Evolutionary conservation across 768 basidiomycete species (phyloP).

Genomic region (Russula griseocarnosa): DNA sequence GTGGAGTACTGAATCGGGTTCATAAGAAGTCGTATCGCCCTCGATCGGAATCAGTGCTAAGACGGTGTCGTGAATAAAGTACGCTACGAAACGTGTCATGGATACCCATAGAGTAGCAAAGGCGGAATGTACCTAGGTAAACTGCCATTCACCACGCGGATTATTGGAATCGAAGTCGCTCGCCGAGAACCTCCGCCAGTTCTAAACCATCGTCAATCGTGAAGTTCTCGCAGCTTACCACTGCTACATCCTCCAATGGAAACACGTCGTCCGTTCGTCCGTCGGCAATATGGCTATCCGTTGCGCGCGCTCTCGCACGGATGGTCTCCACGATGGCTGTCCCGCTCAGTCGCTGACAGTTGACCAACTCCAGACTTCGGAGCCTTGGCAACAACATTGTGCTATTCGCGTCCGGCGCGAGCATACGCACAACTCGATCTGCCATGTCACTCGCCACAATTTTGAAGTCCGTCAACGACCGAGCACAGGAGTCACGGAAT

Average conservation of each 20-base stretch:
- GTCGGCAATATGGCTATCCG: slow-evolving; percentile 33
- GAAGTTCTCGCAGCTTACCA: slow-evolving; percentile 34
- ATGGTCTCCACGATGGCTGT: slow-evolving; percentile 53
- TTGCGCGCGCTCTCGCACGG: slow-evolving; percentile 43
- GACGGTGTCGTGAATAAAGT: too few species aligned
- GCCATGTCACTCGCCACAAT: slow-evolving; percentile 84
- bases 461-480: slow-evolving; percentile 55
- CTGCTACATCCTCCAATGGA: slow-evolving; percentile 32
- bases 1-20: neutral
- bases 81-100: neutral
- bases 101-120: neutral
- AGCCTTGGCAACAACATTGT: slow-evolving; percentile 53
- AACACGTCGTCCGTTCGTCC: slow-evolving; percentile 23
- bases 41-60: neutral
- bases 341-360: slow-evolving; percentile 62
- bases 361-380: slow-evolving; percentile 48
- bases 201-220: slow-evolving; percentile 29
- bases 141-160: neutral
- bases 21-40: neutral
- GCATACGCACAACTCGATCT: slow-evolving; percentile 58
- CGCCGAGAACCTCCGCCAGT: slow-evolving; percentile 32
- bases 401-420: slow-evolving; percentile 42
- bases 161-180: slow-evolving; percentile 24
- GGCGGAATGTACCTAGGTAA: neutral
- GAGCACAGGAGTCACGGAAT: slow-evolving; percentile 57